Evolutionary conservation across 148 eudicot genomes (phyloP).

Genomic region (Arctostaphylos glauca): DNA sequence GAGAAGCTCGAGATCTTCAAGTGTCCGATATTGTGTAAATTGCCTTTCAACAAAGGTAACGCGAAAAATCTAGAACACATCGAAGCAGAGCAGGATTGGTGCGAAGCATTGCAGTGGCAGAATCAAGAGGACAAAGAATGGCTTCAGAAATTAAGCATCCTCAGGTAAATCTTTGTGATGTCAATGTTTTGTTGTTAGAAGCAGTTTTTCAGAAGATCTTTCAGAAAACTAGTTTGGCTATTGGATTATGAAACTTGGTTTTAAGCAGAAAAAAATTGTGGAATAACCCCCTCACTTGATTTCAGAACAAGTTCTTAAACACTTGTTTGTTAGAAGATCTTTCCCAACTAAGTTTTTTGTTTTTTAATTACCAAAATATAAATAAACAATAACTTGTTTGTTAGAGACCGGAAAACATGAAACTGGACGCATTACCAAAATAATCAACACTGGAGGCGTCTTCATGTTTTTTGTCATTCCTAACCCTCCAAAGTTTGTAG

Average conservation of each 20-base stretch:
- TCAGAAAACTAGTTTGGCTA: neutral
- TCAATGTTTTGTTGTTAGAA: neutral
- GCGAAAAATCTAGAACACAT: neutral
- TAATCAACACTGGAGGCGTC: neutral
- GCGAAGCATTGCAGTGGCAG: neutral
- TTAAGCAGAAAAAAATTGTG: too few species aligned
- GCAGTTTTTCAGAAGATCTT: neutral
- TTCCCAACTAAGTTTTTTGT: too few species aligned
- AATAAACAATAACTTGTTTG: too few species aligned
- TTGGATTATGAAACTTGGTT: neutral
- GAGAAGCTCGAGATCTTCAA: neutral
- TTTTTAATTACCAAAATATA: too few species aligned
- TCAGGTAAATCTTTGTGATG: neutral
- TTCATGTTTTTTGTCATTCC: neutral
- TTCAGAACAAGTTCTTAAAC: too few species aligned
- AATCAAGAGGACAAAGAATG: neutral
- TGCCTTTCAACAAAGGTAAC: neutral
- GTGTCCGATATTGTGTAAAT: neutral
- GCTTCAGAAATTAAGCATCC: neutral
- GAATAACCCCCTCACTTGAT: too few species aligned
- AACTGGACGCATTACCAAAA: too few species aligned
- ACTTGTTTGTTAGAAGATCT: too few species aligned
- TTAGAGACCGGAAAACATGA: too few species aligned
- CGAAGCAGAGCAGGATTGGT: slow-evolving; percentile 1
- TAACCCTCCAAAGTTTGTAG: neutral